phyloP scores from a whole-genome alignment of 305 asterid species.

The Andrographis paniculata region DNA sequence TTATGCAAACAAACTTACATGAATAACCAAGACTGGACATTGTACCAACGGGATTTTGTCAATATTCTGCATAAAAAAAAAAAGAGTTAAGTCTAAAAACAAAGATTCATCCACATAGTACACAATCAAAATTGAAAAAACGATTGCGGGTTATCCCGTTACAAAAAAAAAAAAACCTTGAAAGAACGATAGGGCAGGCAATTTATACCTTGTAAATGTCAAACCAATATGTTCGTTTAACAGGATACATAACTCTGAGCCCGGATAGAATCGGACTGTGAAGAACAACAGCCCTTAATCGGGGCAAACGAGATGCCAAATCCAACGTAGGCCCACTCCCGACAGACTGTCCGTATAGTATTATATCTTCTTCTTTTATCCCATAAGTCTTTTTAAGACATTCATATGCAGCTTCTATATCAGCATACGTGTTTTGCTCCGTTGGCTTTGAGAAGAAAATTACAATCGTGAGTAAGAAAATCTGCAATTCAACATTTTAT shows the following conservation, averaged over 20 bases:
- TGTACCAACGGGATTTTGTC: conserved; percentile 82
- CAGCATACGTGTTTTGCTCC: conserved; percentile 85
- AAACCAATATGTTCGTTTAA: conserved; percentile 91
- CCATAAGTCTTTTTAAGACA: conserved; percentile 82
- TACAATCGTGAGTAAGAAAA: conserved; percentile 19
- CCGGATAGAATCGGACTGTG: conserved; percentile 95
- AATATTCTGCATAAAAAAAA: conserved; percentile 53
- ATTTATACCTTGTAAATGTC: conserved; percentile 79
- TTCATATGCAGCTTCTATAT: conserved; percentile 85
- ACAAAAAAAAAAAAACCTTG: neutral
- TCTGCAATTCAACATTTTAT: conserved; percentile 12
- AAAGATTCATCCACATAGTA: neutral
- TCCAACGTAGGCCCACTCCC: conserved; percentile 96
- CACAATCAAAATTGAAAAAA: neutral
- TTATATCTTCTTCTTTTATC: conserved; percentile 74
- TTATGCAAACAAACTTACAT: conserved; percentile 49
- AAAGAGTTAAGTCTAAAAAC: neutral
- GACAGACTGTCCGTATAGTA: conserved; percentile 88
- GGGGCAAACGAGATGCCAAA: conserved; percentile 65
- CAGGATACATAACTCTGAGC: conserved; percentile 94
- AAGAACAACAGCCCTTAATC: conserved; percentile 87
- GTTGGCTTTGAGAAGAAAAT: conserved; percentile 51
- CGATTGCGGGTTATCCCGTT: too few relatives aligned
- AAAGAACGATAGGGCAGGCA: neutral
- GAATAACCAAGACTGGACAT: conserved; percentile 89